These are phyloP conservation scores for Fusarium mangiferae DNA, from an alignment of 2,329 filamentous ascomycete species.

Conservation along the genomic window DNA sequence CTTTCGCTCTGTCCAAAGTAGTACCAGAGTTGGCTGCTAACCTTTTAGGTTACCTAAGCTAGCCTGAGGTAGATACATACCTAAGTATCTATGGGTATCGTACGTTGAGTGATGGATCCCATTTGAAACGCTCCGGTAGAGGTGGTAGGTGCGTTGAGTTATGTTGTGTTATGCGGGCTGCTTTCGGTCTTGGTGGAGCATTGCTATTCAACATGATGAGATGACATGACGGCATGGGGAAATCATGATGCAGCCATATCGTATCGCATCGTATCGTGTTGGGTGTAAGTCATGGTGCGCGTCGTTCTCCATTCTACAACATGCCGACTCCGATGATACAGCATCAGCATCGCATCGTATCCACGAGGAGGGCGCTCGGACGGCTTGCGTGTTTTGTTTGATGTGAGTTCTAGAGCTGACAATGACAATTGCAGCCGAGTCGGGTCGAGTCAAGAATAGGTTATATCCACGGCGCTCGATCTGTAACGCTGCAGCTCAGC, in stretches of 20 bases:
- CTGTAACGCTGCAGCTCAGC: constrained; percentile 32
- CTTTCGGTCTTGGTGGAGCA: constrained; percentile 15
- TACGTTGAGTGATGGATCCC: constrained; percentile 29
- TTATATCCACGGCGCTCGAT: not conserved
- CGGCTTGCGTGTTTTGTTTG: constrained; percentile 33
- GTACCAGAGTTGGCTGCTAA: not conserved
- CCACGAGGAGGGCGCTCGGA: constrained; percentile 24
- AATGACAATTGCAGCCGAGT: not conserved
- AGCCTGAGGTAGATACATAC: not conserved
- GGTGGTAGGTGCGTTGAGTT: constrained; percentile 19
- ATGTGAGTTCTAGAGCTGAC: not conserved
- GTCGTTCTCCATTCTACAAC: constrained; percentile 13
- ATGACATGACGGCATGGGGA: constrained; percentile 39
- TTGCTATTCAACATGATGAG: constrained; percentile 11
- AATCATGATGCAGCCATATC: constrained; percentile 36
- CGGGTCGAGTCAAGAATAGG: not conserved
- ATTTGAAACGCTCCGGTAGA: constrained; percentile 28
- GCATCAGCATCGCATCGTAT: constrained; percentile 32
- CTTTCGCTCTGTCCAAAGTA: not conserved
- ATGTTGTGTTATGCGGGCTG: not conserved
- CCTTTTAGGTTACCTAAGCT: not conserved
- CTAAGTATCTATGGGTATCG: not conserved
- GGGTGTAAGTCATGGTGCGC: not conserved
- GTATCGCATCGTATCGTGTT: constrained; percentile 22
- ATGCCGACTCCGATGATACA: constrained; percentile 29